phyloP scores from a whole-genome alignment of 192 early-diverging fungal genomes.

The Coemansia sp. region DNA sequence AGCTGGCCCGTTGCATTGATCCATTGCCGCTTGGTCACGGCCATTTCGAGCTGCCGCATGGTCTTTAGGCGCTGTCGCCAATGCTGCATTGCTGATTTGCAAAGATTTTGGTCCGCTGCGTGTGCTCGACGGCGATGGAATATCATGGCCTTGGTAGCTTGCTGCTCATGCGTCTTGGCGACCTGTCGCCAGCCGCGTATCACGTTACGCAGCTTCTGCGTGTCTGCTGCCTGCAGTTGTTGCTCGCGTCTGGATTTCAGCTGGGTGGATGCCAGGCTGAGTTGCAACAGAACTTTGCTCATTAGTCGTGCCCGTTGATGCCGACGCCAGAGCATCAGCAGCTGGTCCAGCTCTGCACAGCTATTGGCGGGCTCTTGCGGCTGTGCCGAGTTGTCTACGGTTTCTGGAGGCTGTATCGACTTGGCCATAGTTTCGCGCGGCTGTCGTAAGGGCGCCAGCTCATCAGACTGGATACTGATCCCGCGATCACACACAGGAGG shows the following conservation, averaged over 20 bases:
- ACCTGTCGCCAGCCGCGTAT: conserved; percentile 12
- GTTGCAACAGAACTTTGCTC: background rate
- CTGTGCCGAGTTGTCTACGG: background rate
- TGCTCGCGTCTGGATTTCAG: background rate
- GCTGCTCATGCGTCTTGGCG: background rate
- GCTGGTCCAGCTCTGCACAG: conserved; percentile 6
- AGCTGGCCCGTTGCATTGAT: conserved; percentile 1
- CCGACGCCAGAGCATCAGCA: conserved; percentile 1
- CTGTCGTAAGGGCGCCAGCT: conserved; percentile 5
- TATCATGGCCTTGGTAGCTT: conserved; percentile 3
- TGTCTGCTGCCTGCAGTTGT: background rate
- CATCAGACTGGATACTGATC: conserved; percentile 14
- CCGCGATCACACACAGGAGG: conserved; percentile 7
- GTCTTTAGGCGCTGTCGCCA: conserved; percentile 13
- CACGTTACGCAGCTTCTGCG: background rate
- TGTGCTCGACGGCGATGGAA: background rate
- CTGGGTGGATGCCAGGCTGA: background rate
- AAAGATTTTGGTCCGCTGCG: conserved; percentile 2
- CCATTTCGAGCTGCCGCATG: conserved; percentile 10
- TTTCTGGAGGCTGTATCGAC: background rate
- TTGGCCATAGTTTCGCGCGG: background rate
- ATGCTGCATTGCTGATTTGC: background rate
- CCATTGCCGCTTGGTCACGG: background rate
- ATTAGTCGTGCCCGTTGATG: background rate
- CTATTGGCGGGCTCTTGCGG: background rate